Conservation (phyloP, 208 protist species). For the Balamuthia mandrillaris region DNA sequence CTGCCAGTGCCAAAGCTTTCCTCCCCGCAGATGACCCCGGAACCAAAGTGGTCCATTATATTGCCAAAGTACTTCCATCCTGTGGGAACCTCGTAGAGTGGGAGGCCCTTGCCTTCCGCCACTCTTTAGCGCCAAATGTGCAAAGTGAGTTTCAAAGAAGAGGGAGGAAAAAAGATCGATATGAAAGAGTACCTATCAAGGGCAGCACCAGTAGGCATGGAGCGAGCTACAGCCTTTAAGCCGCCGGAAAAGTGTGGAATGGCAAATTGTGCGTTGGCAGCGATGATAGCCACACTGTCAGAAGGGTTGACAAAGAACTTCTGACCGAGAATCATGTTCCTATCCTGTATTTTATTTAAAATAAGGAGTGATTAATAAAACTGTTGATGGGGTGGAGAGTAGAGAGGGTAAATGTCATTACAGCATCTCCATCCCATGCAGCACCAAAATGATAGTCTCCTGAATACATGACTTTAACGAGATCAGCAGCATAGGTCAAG, state of each 20-base stretch:
- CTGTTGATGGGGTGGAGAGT: not conserved
- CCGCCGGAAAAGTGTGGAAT: constrained; percentile 88
- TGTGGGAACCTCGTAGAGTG: constrained; percentile 87
- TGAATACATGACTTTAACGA: constrained; percentile 85
- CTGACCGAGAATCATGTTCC: constrained; percentile 95
- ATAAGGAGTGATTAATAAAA: too few relatives aligned
- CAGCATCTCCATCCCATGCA: constrained; percentile 93
- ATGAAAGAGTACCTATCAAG: constrained; percentile 83
- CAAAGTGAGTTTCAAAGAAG: constrained; percentile 48
- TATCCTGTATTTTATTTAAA: constrained; percentile 69
- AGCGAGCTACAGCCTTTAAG: constrained; percentile 86
- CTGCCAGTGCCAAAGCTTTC: constrained; percentile 97
- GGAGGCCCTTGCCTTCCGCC: constrained; percentile 55
- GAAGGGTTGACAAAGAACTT: constrained; percentile 95
- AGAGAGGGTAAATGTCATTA: not conserved
- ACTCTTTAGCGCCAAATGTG: too few relatives aligned
- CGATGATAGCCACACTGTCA: constrained; percentile 94
- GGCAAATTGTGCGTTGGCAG: constrained; percentile 77
- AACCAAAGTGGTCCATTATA: constrained; percentile 87
- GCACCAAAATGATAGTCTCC: constrained; percentile 85
- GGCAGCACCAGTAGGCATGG: constrained; percentile 91
- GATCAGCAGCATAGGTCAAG: constrained; percentile 89
- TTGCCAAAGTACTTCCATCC: constrained; percentile 99
- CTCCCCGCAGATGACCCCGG: constrained; percentile 91
- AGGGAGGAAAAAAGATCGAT: constrained; percentile 38